These are phyloP conservation scores for Ophiocordyceps robertsii DNA, from an alignment of 2,329 filamentous ascomycete genomes.

Conservation along the genomic window DNA sequence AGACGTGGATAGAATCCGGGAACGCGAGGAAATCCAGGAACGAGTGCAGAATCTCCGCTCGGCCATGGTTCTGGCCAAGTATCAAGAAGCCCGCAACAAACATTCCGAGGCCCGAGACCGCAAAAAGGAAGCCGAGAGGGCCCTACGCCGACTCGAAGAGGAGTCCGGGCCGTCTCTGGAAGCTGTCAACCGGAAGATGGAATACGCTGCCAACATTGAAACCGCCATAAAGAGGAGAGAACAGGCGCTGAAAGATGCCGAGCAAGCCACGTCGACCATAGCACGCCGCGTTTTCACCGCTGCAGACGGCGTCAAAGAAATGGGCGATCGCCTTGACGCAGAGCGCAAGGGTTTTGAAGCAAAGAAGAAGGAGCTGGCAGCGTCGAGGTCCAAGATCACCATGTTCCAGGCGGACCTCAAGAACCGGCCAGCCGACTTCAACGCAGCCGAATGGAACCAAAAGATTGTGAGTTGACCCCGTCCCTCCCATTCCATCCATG, in stretches of 20 bases:
- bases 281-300: constrained; percentile 21
- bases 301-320: constrained; percentile 26
- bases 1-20: constrained; percentile 71
- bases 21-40: constrained; percentile 56
- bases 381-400: constrained; percentile 43
- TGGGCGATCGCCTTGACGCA: constrained; percentile 31
- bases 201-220: constrained; percentile 48
- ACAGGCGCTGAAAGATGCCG: constrained; percentile 36
- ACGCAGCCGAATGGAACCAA: constrained; percentile 56
- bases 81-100: constrained; percentile 37
- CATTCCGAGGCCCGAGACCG: constrained; percentile 38
- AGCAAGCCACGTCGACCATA: constrained; percentile 34
- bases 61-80: constrained; percentile 52
- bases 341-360: constrained; percentile 34
- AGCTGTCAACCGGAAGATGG: constrained; percentile 55
- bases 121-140: constrained; percentile 38
- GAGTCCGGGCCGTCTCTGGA: constrained; percentile 52
- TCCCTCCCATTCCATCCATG: neutral
- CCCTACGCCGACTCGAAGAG: constrained; percentile 45
- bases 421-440: constrained; percentile 52
- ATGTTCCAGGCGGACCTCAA: constrained; percentile 49
- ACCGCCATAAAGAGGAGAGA: constrained; percentile 41
- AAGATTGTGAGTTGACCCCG: constrained; percentile 44
- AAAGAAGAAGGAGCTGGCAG: constrained; percentile 36
- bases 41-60: constrained; percentile 52